phyloP scores from a whole-genome alignment of 495 filamentous ascomycete species.

The Trichocladium uniseriatum region DNA sequence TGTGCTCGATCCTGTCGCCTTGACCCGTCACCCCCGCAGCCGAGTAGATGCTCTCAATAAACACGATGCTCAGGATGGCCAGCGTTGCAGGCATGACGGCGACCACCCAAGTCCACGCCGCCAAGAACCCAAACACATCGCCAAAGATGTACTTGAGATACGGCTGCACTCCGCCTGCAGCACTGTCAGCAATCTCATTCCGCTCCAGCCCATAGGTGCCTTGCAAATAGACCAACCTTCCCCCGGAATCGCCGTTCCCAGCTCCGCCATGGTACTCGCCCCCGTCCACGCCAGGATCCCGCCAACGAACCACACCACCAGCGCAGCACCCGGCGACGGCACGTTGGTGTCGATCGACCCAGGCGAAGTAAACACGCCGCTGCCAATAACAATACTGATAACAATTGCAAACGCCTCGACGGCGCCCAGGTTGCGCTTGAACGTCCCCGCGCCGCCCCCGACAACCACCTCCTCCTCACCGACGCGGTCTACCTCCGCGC shows the following conservation, averaged over 20 bases:
- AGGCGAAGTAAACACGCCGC: slow-evolving; percentile 48
- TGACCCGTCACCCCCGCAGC: slow-evolving; percentile 36
- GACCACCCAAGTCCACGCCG: slow-evolving; percentile 51
- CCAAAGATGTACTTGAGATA: slow-evolving; percentile 49
- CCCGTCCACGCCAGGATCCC: slow-evolving; percentile 49
- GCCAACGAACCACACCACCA: slow-evolving; percentile 45
- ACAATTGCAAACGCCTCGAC: slow-evolving; percentile 46
- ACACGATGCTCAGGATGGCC: slow-evolving; percentile 50
- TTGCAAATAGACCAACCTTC: slow-evolving; percentile 7
- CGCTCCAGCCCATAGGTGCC: background rate
- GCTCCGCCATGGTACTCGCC: slow-evolving; percentile 44
- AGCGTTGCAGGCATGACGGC: slow-evolving; percentile 49
- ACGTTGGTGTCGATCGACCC: slow-evolving; percentile 48
- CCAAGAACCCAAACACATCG: slow-evolving; percentile 44
- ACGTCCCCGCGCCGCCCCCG: slow-evolving; percentile 21
- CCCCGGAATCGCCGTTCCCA: slow-evolving; percentile 44
- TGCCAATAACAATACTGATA: slow-evolving; percentile 48
- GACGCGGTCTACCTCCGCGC: no score
- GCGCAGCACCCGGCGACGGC: slow-evolving; percentile 42
- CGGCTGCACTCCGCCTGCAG: slow-evolving; percentile 42
- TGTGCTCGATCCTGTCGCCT: slow-evolving; percentile 34
- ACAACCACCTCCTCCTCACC: background rate
- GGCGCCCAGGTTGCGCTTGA: slow-evolving; percentile 40
- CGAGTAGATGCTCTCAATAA: slow-evolving; percentile 47
- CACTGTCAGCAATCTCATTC: background rate